Evolutionary conservation across 495 filamentous ascomycete species (phyloP), one percentile per base, ranked within the genome.

Genomic region (Alectoria sarmentosa): DNA sequence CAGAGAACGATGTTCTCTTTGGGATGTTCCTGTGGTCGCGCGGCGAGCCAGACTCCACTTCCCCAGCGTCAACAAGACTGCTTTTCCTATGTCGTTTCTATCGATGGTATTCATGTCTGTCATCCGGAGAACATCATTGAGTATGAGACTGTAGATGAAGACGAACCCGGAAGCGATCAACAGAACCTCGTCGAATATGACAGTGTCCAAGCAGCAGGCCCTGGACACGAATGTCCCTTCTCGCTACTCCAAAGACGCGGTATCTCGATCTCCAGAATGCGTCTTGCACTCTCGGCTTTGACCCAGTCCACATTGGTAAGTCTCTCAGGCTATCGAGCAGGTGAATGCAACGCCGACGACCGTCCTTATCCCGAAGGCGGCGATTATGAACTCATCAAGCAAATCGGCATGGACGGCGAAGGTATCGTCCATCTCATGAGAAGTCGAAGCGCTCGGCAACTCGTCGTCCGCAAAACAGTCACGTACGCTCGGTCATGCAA

Each of bases 381-480:
- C 23, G 4, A 41, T 15, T 60, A 67, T 15, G 39, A 26, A 4
- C 17, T 34, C 15, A 34, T 60, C 14, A 64, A 59, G 39, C 19
- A 58, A 10, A 38, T 67, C 28, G 65, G 65, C 30, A 23, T 4
- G 8, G 65, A 62, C 19, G 65, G 65, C 21, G 61, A 67, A 54
- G 65, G 65, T 1, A 17, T 49, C 30, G 52, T 57, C 36, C 46
- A 48, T 34, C 46, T 67, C 4, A 32, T 67, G 36, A 23, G 41
- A 60, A 34, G 37, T 17, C 36, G 42, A 39, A 36, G 42, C 23
- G 32, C 34, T 5, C 32, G 23, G 21, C 30, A 65, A 41, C 65
- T 70, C 30, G 37, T 70, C 46, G 65, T 41, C 21, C 14, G 64
- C 39, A 70, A 70, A 34, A 58, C 37, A 4, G 66, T 70, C 52